Evolutionary conservation across 257 asterid species (phyloP).

Genomic region (Lycium barbarum): DNA sequence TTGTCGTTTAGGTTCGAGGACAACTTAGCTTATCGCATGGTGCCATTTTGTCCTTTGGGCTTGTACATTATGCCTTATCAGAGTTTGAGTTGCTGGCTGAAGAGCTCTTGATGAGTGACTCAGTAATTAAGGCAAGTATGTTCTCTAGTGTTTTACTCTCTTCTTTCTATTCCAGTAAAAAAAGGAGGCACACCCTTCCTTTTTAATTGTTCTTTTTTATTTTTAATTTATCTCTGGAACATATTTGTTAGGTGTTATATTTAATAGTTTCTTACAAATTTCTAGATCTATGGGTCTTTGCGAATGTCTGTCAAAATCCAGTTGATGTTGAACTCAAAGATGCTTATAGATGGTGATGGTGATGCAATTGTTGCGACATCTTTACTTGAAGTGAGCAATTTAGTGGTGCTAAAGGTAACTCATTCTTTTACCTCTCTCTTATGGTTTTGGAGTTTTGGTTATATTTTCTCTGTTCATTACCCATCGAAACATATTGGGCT

Average conservation of each 20-base stretch:
- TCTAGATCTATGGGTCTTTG: constrained; percentile 86
- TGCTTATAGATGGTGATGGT: constrained; percentile 74
- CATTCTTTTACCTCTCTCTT: constrained; percentile 12
- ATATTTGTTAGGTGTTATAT: constrained; percentile 33
- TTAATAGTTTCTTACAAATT: constrained; percentile 14
- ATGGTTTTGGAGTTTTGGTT: neutral
- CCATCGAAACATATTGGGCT: constrained; percentile 30
- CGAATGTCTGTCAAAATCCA: constrained; percentile 93
- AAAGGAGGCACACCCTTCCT: constrained; percentile 23
- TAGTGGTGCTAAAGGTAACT: constrained; percentile 85
- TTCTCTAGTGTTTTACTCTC: constrained; percentile 21
- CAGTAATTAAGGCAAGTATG: constrained; percentile 70
- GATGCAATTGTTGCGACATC: constrained; percentile 81
- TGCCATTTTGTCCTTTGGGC: constrained; percentile 85
- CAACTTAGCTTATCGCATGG: constrained; percentile 82
- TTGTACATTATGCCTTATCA: constrained; percentile 64
- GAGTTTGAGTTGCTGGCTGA: constrained; percentile 90
- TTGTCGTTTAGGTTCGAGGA: constrained; percentile 71
- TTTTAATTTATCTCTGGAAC: neutral
- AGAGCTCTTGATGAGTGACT: constrained; percentile 96
- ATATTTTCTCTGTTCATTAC: constrained; percentile 25
- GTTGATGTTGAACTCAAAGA: constrained; percentile 84
- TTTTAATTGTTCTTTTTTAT: constrained; percentile 20
- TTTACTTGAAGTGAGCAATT: constrained; percentile 90
- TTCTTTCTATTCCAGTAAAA: neutral